Base-by-base conservation (phyloP, 1,284 basidiomycete genomes). In the Puccinia polysora region DNA sequence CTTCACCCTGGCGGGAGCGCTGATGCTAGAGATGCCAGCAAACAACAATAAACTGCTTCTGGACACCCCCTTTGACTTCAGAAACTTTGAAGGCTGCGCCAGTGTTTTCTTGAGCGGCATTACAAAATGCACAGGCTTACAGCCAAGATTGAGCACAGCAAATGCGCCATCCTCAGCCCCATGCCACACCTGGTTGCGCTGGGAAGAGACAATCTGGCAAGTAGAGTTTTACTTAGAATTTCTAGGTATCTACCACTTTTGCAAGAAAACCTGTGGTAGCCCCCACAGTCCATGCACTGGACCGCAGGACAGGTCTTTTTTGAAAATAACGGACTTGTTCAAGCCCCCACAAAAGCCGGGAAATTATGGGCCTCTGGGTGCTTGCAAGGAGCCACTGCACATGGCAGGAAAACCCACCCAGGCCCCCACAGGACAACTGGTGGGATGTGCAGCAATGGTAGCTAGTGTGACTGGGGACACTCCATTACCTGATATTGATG, bases 261-360 rank as follows among this genome's bases (percentile, higher is more conserved):
- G 64, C 64, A 65, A 65, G 49, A 55, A 53, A 12, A 4, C 30
- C 1, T 65, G 63, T 40, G 63, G 63, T 2, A 65, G 49, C 59
- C 10, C 59, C 6, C 59, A 20, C 1, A 43, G 43, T 1, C 7
- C 2, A 6, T 62, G 59, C 15, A 5, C 43, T 18, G 59, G 59
- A 47, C 40, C 18, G 20, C 18, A 14, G 23, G 59, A 62, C 25
- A 36, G 59, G 23, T 47, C 40, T 8, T 47, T 45, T 18, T 7
- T 62, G 23, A 28, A 47, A 25, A 62, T 62, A 2, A 38, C 59
- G 38, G 59, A 43, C 3, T 32, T 43, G 8, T 62, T 62, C 43
- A 28, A 28, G 5, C 5, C 40, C 10, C 59, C 28, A 10, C 40
- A 38, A 0, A 62, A 18, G 32, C 59, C 4, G 28, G 28, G 20